Base-by-base conservation (phyloP, 2,329 filamentous ascomycete species). In the Trichophyton simii region DNA sequence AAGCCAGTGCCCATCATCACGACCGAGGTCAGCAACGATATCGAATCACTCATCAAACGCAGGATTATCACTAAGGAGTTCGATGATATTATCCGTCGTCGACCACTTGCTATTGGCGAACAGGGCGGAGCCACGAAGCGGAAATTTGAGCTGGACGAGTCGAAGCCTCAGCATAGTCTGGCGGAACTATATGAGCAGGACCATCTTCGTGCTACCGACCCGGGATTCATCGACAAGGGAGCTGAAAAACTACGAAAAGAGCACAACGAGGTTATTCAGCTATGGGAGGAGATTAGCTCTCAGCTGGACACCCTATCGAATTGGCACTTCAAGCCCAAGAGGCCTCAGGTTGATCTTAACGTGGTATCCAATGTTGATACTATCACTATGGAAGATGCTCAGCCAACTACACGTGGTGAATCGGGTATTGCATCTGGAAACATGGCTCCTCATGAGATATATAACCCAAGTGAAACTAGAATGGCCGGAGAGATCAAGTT, bases 1-100 rank as follows among this genome's bases (percentile, higher is more conserved):
- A 99, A 97, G 73, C 92, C 94, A 0, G 87, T 97, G 0, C 90
- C 92, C 1, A 88, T 97, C 63, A 91, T 96, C 72, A 97, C 94
- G 0, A 87, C 89, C 48, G 91, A 96, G 73, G 81, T 95, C 46
- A 95, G 86, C 60, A 91, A 96, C 73, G 86, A 86, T 68, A 95
- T 99, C 62, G 94, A 99, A 75, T 87, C 89, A 38, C 82, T 99
- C 63, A 91, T 99, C 77, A 97, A 97, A 76, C 85, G 90, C 44
- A 87, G 94, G 58, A 96, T 99, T 67, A 77, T 97, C 13, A 86
- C 88, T 0, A 86, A 87, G 65, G 88, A 96, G 68, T 97, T 99
- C 67, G 91, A 99, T 72, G 92, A 97, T 73, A 85, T 97, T 6
- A 80, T 89, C 67, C 86, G 88, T 57, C 85, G 94, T 15, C 84